Evolutionary conservation across 352 stramenopile species (phyloP).

Genomic region (Phytophthora pluvialis): DNA sequence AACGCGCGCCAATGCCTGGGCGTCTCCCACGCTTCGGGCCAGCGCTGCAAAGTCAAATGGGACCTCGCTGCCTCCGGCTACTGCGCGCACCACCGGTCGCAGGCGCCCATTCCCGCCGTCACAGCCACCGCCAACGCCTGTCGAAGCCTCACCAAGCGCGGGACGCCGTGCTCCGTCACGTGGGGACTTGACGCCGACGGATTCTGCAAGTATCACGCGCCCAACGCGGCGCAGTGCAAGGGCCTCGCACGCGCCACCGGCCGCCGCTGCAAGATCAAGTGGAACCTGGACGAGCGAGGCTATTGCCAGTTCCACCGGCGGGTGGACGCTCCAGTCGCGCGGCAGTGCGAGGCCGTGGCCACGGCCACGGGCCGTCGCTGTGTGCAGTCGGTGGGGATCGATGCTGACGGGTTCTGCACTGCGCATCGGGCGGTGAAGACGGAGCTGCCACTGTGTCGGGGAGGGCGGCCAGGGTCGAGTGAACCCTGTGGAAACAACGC

Average conservation of each 20-base stretch:
- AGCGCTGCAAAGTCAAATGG: conserved; percentile 35
- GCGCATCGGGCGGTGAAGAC: conserved; percentile 20
- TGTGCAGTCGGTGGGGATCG: conserved; percentile 34
- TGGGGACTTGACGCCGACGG: conserved; percentile 32
- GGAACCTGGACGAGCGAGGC: conserved; percentile 30
- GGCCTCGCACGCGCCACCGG: conserved; percentile 38
- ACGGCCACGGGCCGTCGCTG: conserved; percentile 15
- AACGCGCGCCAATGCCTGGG: conserved; percentile 32
- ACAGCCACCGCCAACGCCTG: conserved; percentile 16
- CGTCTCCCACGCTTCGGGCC: conserved; percentile 22
- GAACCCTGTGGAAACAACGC: conserved; percentile 30
- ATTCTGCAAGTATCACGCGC: conserved; percentile 43
- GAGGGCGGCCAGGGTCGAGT: conserved; percentile 12
- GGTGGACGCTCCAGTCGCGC: conserved; percentile 7
- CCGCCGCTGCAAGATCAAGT: conserved; percentile 38
- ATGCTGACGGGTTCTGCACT: conserved; percentile 35
- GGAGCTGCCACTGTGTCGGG: conserved; percentile 25
- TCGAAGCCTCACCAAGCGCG: conserved; percentile 30
- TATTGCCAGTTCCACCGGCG: conserved; percentile 41
- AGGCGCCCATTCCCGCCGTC: not conserved
- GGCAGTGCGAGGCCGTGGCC: conserved; percentile 11
- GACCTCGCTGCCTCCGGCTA: conserved; percentile 25
- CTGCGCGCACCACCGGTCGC: conserved; percentile 24
- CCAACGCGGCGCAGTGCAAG: conserved; percentile 26
- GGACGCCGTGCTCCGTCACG: conserved; percentile 27